phyloP scores from a whole-genome alignment of 2,329 filamentous ascomycete genomes.

The Raffaelea ambrosiae region DNA sequence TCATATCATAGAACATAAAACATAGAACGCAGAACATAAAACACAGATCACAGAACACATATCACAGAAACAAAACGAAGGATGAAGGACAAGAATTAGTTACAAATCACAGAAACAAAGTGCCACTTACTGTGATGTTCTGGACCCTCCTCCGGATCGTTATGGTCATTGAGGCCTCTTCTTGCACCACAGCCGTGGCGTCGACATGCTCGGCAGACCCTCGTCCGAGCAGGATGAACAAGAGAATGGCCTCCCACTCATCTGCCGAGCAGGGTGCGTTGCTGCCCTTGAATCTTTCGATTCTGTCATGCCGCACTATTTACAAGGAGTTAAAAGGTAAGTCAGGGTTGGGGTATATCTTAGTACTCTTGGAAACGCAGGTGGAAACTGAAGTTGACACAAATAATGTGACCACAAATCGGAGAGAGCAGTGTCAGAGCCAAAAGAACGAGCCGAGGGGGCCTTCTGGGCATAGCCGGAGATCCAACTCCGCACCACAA shows the following conservation, averaged over 20 bases:
- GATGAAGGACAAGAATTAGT: neutral
- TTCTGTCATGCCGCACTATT: constrained; percentile 47
- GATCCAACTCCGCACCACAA: too few relatives aligned
- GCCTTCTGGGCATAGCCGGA: too few relatives aligned
- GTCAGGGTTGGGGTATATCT: too few relatives aligned
- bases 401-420: too few relatives aligned
- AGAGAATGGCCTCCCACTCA: constrained; percentile 61
- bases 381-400: too few relatives aligned
- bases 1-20: too few relatives aligned
- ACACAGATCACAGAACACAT: neutral
- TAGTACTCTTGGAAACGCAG: neutral
- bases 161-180: constrained; percentile 46
- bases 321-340: neutral
- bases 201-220: constrained; percentile 46
- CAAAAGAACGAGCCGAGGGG: too few relatives aligned
- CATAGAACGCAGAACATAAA: neutral
- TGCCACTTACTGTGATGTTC: constrained; percentile 54
- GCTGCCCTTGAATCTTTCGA: constrained; percentile 42
- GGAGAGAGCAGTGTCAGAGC: too few relatives aligned
- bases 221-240: constrained; percentile 43
- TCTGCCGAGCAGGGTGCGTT: constrained; percentile 45
- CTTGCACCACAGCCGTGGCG: constrained; percentile 48
- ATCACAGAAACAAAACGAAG: constrained; percentile 6
- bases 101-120: neutral
- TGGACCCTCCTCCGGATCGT: constrained; percentile 57